Conservation (phyloP, 2,329 filamentous ascomycete genomes). For the Alternaria sp. region DNA sequence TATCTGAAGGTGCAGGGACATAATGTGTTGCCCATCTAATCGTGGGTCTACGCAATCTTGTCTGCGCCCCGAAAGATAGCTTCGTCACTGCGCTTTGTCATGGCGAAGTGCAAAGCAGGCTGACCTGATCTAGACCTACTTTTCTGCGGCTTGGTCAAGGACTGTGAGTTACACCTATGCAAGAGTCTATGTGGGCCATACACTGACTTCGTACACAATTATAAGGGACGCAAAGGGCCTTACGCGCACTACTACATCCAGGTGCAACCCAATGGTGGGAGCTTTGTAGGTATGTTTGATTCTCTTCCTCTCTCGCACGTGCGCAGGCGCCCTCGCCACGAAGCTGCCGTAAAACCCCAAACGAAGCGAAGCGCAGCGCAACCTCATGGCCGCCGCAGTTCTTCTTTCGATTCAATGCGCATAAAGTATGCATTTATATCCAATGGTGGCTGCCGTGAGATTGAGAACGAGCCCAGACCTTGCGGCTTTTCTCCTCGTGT, state of each 20-base stretch:
- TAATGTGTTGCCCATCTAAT: not conserved
- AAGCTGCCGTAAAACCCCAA: conserved; percentile 11
- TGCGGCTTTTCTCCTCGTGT: conserved; percentile 6
- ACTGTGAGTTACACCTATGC: conserved; percentile 1
- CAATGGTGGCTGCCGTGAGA: conserved; percentile 13
- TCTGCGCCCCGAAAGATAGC: not conserved
- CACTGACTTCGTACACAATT: conserved; percentile 62
- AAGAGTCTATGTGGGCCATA: conserved; percentile 3
- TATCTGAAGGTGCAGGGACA: not conserved
- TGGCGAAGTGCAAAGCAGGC: not conserved
- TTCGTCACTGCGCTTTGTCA: not conserved
- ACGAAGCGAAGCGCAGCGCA: not conserved
- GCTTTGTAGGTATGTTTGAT: conserved; percentile 71
- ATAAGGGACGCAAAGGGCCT: conserved; percentile 76
- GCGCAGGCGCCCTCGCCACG: conserved; percentile 3
- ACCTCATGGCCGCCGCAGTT: conserved; percentile 12
- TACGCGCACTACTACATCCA: conserved; percentile 85
- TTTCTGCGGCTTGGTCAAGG: conserved; percentile 8
- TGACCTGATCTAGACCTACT: conserved; percentile 6
- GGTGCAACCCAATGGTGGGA: conserved; percentile 70
- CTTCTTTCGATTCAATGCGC: conserved; percentile 10
- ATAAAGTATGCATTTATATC: conserved; percentile 17
- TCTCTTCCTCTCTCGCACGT: conserved; percentile 8
- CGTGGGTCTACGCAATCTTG: not conserved
- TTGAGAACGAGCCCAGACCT: conserved; percentile 4